Evolutionary conservation across 164 flowering plant species (phyloP).

Genomic region (Kingdonia uniflora): DNA sequence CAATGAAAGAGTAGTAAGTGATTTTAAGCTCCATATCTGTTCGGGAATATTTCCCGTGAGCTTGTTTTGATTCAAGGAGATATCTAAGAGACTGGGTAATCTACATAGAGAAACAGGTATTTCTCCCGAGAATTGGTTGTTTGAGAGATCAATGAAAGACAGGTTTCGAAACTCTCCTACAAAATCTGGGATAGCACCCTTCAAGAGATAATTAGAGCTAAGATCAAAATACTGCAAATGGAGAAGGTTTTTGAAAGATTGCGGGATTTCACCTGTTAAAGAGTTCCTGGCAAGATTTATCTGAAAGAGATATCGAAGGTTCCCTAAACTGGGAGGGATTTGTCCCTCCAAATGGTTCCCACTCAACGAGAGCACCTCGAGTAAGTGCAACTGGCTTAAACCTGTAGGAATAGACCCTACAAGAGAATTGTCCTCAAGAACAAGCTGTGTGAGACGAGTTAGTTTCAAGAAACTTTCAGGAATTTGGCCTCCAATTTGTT

Average conservation of each 20-base stretch:
- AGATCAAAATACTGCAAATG: conserved; percentile 68
- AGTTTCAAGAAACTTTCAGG: conserved; percentile 61
- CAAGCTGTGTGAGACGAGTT: conserved; percentile 46
- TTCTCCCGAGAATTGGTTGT: conserved; percentile 58
- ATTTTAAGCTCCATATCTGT: conserved; percentile 45
- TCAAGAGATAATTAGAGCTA: conserved; percentile 45
- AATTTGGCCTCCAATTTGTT: conserved; percentile 52
- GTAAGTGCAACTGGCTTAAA: conserved; percentile 42
- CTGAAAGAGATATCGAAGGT: conserved; percentile 29
- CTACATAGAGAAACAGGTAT: conserved; percentile 51
- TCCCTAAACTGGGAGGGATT: conserved; percentile 58
- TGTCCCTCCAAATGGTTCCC: conserved; percentile 60
- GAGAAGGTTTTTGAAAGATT: conserved; percentile 30
- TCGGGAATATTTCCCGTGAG: conserved; percentile 62
- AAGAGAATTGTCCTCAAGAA: conserved; percentile 63
- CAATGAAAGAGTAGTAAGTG: conserved; percentile 54
- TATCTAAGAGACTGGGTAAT: conserved; percentile 31
- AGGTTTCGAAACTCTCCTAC: conserved; percentile 49
- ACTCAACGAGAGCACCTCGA: conserved; percentile 43
- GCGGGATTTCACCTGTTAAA: conserved; percentile 59
- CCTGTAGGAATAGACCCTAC: conserved; percentile 59
- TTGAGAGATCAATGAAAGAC: conserved; percentile 55
- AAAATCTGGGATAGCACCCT: conserved; percentile 60
- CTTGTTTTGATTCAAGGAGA: conserved; percentile 54
- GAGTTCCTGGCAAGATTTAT: conserved; percentile 51